A percentile compares a stretch with the other conserved stretches of the same genome.
These are phyloP conservation scores for Fonsecaea nubica DNA, from an alignment of 2,329 filamentous ascomycete species.

Conservation along the genomic window DNA sequence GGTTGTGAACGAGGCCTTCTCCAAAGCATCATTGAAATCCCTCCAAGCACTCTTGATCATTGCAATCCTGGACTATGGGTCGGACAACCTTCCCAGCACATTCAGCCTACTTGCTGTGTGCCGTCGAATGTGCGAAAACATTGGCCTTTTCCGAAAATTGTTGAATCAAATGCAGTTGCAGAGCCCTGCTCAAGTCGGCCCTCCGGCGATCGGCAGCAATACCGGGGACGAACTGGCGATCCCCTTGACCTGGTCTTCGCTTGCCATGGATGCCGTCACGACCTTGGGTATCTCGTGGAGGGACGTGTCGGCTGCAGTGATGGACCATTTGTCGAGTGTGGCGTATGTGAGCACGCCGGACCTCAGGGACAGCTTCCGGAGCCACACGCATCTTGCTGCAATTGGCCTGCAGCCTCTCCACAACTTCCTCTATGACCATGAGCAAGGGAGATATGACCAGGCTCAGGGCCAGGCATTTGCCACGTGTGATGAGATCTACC, in stretches of 20 bases:
- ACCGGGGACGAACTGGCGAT: conserved; percentile 36
- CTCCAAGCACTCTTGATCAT: conserved; percentile 39
- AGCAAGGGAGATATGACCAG: conserved; percentile 29
- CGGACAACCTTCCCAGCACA: conserved; percentile 39
- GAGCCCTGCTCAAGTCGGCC: conserved; percentile 37
- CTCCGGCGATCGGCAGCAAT: conserved; percentile 34
- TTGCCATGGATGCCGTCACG: conserved; percentile 36
- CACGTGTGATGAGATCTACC: conserved; percentile 39
- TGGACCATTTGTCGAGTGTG: conserved; percentile 39
- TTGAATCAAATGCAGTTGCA: conserved; percentile 36
- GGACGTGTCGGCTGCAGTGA: conserved; percentile 38
- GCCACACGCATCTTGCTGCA: conserved; percentile 36
- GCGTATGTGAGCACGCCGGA: conserved; percentile 39
- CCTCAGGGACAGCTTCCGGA: conserved; percentile 37
- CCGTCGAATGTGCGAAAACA: conserved; percentile 38
- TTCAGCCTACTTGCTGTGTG: conserved; percentile 39
- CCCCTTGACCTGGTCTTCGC: conserved; percentile 35
- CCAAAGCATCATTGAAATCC: conserved; percentile 36
- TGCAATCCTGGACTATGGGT: conserved; percentile 38
- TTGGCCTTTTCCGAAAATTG: conserved; percentile 38
- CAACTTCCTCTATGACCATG: conserved; percentile 36
- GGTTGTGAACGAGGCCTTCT: conserved; percentile 38
- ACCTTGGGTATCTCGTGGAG: conserved; percentile 39
- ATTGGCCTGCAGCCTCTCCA: conserved; percentile 40
- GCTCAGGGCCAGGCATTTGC: conserved; percentile 25